Base-by-base conservation (phyloP, 306 rosid species). In the Castanea mollissima region DNA sequence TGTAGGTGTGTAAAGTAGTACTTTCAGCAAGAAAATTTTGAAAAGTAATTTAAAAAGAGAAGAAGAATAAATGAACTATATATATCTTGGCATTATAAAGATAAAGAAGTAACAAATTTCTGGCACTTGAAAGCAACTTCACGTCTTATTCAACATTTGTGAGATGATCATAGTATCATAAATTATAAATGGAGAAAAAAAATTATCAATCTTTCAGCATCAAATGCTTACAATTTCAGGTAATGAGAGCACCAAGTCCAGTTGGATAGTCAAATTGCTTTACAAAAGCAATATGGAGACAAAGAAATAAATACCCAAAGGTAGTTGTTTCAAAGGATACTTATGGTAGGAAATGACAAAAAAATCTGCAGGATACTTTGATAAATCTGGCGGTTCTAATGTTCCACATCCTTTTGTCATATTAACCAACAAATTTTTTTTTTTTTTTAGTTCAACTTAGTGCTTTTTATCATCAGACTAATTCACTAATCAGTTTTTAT, bases 251-350 rank as follows among this genome's bases (percentile, higher is more conserved):
- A 78, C 99, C 99, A 74, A 94, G 97, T 83, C 99, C 97, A 56
- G 97, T 92, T 81, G 99, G 99, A 85, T 91, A 92, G 76, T 97
- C 97, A 87, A 94, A 94, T 79, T 91, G 80, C 99, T 94, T 76
- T 5, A 83, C 29, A 79, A 12, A 83, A 73, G 73, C 51, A 59
- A 63, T 21, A 19, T 83, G 76, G 44, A 78, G 19, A 78, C 29
- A 84, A 76, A 81, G 51, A 55, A 19, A 70, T 87, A 59, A 88
- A 73, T 5, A 6, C 34, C 14, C 52, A 69, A 74, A 64, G 71
- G 20, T 14, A 80, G 38, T 58, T 63, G 62, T 83, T 74, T 51
- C 76, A 18, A 9, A 16, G 49, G 19, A 65, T 57, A 18, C 99
- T 94, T 94, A 84, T 94, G 92, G 85, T 90, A 92, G 76, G 99